Conservation (phyloP, 495 filamentous ascomycete genomes). For the Penicillium ucsense region DNA sequence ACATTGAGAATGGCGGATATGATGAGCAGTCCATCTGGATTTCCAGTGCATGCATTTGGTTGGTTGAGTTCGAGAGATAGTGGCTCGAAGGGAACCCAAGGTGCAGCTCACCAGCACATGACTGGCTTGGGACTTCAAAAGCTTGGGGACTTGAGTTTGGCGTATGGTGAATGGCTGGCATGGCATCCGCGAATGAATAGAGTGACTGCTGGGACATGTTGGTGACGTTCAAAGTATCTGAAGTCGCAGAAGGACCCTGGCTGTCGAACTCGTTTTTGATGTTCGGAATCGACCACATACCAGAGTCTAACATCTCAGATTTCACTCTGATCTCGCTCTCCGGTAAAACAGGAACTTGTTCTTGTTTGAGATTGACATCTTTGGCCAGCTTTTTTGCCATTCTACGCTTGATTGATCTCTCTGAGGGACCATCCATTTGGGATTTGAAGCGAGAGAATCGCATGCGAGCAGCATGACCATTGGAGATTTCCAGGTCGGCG, state of each 20-base stretch:
- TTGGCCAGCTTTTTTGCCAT: slow-evolving; percentile 8
- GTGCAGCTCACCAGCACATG: too few relatives aligned
- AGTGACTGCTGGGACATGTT: too few relatives aligned
- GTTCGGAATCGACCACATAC: not conserved
- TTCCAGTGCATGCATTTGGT: too few relatives aligned
- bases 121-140: too few relatives aligned
- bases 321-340: not conserved
- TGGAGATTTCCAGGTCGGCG: slow-evolving; percentile 52
- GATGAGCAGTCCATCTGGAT: too few relatives aligned
- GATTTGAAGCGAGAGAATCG: slow-evolving; percentile 58
- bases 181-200: too few relatives aligned
- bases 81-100: too few relatives aligned
- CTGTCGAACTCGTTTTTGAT: slow-evolving; percentile 6
- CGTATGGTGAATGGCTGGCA: too few relatives aligned
- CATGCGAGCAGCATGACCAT: slow-evolving; percentile 76
- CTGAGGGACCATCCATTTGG: slow-evolving; percentile 43
- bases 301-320: not conserved
- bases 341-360: not conserved
- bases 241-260: not conserved
- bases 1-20: too few relatives aligned
- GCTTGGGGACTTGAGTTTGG: too few relatives aligned
- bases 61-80: too few relatives aligned
- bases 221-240: not conserved
- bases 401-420: slow-evolving; percentile 12
- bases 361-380: not conserved